These are phyloP conservation scores for Zygoascus biomembranicola DNA, from an alignment of 805 yeast genomes.

Conservation along the genomic window DNA sequence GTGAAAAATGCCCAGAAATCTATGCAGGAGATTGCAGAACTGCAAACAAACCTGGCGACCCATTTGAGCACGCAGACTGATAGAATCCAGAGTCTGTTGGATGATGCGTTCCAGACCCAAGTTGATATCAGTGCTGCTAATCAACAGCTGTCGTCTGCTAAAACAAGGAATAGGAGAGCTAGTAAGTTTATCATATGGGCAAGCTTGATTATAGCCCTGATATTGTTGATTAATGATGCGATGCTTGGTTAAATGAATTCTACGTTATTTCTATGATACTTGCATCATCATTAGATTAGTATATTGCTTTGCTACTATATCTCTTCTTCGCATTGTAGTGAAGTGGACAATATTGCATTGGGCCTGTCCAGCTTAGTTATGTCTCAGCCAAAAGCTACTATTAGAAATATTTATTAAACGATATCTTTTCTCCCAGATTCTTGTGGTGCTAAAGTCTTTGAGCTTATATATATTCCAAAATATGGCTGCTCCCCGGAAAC, in stretches of 20 bases:
- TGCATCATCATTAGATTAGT: too few relatives aligned
- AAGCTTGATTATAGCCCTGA: slow-evolving; percentile 47
- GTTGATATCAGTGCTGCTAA: slow-evolving; percentile 65
- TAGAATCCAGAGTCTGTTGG: slow-evolving; percentile 52
- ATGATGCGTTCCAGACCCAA: slow-evolving; percentile 59
- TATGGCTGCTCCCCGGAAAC: too few relatives aligned
- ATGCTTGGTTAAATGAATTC: slow-evolving; percentile 9
- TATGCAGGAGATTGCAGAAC: slow-evolving; percentile 53
- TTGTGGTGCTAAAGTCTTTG: too few relatives aligned
- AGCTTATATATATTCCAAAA: too few relatives aligned
- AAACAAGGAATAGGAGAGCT: slow-evolving; percentile 51
- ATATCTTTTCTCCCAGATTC: too few relatives aligned
- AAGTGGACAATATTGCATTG: too few relatives aligned
- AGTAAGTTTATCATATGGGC: slow-evolving; percentile 48
- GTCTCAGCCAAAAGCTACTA: too few relatives aligned
- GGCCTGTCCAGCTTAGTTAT: too few relatives aligned
- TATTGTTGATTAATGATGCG: slow-evolving; percentile 39
- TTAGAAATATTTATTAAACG: too few relatives aligned
- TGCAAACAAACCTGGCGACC: slow-evolving; percentile 65
- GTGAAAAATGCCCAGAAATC: slow-evolving; percentile 33
- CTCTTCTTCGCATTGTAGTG: too few relatives aligned
- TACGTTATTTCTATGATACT: too few relatives aligned
- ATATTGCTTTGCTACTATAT: too few relatives aligned
- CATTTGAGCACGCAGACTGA: slow-evolving; percentile 70
- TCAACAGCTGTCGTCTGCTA: slow-evolving; percentile 58